Conservation (phyloP, 352 stramenopile genomes). For the Elongisporangium anandrum region DNA sequence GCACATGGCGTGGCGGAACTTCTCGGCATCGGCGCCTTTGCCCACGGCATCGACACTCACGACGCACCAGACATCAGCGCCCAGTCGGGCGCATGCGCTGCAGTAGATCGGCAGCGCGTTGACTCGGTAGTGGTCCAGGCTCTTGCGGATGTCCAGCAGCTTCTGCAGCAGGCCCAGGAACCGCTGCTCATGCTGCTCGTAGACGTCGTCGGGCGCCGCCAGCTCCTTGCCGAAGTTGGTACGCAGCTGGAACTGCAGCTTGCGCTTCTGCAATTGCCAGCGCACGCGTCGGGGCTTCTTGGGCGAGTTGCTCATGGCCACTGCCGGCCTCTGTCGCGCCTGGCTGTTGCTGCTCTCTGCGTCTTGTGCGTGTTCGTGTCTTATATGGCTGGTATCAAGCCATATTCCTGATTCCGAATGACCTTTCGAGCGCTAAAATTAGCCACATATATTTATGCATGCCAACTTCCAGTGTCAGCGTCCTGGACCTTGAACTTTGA, state of each 20-base stretch:
- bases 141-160: conserved; percentile 68
- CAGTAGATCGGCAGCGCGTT: conserved; percentile 60
- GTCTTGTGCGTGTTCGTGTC: conserved; percentile 3
- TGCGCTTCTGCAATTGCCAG: conserved; percentile 60
- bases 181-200: conserved; percentile 66
- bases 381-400: background rate
- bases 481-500: background rate
- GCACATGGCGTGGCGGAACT: conserved; percentile 71
- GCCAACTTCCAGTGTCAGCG: background rate
- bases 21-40: conserved; percentile 58
- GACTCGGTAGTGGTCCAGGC: conserved; percentile 58
- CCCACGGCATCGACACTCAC: conserved; percentile 60
- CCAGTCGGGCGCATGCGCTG: conserved; percentile 51
- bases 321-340: conserved; percentile 10
- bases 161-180: conserved; percentile 66
- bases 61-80: conserved; percentile 71
- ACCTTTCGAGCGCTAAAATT: background rate
- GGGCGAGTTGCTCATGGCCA: conserved; percentile 21
- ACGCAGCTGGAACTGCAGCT: conserved; percentile 51
- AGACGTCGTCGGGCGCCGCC: conserved; percentile 49
- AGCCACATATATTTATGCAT: background rate
- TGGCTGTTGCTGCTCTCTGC: conserved; percentile 14
- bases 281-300: conserved; percentile 31
- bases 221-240: conserved; percentile 55
- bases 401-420: background rate